phyloP scores from a whole-genome alignment of 208 protist species.

The Kentomonas sorsogonicus region DNA sequence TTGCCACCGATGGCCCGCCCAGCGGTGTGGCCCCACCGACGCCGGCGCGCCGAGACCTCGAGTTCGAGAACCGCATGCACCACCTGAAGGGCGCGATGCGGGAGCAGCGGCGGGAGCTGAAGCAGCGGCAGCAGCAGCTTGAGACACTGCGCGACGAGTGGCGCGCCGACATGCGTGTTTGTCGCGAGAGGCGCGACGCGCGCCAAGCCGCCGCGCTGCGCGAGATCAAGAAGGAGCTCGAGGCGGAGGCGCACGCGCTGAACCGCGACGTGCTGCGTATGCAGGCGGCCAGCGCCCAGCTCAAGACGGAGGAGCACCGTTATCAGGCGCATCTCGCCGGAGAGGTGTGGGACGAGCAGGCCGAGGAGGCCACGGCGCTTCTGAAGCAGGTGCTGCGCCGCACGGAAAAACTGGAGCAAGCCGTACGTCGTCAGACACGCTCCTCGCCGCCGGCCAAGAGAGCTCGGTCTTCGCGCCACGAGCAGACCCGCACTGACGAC shows the following conservation, averaged over 20 bases:
- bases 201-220: conserved; percentile 27
- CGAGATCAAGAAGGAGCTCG: conserved; percentile 39
- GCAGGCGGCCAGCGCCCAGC: conserved; percentile 25
- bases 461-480: too few relatives aligned
- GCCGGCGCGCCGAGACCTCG: background rate
- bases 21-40: too few relatives aligned
- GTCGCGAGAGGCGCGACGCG: conserved; percentile 24
- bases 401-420: conserved; percentile 33
- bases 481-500: too few relatives aligned
- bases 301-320: conserved; percentile 32
- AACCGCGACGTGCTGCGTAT: conserved; percentile 48
- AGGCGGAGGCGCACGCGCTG: conserved; percentile 42
- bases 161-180: conserved; percentile 45
- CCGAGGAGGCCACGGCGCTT: conserved; percentile 16
- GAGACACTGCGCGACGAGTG: conserved; percentile 42
- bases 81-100: background rate
- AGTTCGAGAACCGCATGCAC: background rate
- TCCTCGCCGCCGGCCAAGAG: background rate
- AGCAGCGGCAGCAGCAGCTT: conserved; percentile 8
- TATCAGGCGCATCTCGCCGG: conserved; percentile 8
- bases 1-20: too few relatives aligned
- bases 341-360: background rate
- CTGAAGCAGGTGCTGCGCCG: conserved; percentile 30
- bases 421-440: conserved; percentile 12
- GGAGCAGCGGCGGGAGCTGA: background rate